These are phyloP conservation scores for Yarrowia sp. DNA, from an alignment of 805 yeast species.

Conservation along the genomic window DNA sequence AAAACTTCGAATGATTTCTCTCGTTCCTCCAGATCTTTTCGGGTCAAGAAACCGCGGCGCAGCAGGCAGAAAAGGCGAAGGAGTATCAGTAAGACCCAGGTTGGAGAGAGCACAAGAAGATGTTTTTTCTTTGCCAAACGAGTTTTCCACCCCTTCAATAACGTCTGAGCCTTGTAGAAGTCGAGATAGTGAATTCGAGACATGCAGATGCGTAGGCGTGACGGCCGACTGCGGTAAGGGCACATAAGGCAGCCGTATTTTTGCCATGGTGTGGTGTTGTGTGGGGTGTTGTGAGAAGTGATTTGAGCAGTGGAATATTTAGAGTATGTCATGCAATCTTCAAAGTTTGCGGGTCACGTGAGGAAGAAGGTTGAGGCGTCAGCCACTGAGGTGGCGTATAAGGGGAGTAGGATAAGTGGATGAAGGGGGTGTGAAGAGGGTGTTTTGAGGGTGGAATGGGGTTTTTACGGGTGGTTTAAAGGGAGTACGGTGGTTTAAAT, in stretches of 20 bases:
- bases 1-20: too few relatives aligned
- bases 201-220: not conserved
- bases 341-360: conserved; percentile 21
- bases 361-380: not conserved
- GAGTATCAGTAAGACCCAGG: not conserved
- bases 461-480: too few relatives aligned
- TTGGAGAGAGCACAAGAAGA: not conserved
- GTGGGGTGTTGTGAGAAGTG: not conserved
- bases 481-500: too few relatives aligned
- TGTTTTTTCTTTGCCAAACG: not conserved
- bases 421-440: not conserved
- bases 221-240: conserved; percentile 23
- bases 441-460: not conserved
- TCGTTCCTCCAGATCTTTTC: not conserved
- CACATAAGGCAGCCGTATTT: conserved; percentile 20
- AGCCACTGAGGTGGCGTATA: conserved; percentile 6
- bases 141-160: not conserved
- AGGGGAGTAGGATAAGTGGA: not conserved
- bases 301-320: not conserved
- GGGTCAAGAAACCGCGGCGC: not conserved
- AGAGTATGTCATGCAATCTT: conserved; percentile 3
- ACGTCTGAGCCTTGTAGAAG: not conserved
- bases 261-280: not conserved
- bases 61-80: too few relatives aligned
- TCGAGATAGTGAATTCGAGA: conserved; percentile 7